Conservation (phyloP, 2,329 filamentous ascomycete genomes). For the Aspergillus chevalieri region DNA sequence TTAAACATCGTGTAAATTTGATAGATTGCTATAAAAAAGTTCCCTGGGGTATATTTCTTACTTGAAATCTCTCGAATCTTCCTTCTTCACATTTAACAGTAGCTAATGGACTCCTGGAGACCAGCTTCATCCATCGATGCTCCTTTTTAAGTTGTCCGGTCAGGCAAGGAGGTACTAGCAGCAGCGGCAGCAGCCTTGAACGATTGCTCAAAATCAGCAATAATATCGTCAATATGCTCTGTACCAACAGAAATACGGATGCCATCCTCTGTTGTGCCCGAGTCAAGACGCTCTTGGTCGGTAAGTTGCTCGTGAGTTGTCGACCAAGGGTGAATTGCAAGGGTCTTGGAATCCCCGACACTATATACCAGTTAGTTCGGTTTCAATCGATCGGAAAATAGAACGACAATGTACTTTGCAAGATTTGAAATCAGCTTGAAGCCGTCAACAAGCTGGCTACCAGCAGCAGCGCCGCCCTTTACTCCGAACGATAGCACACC, state of each 20-base stretch:
- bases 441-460: slow-evolving; percentile 81
- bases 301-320: slow-evolving; percentile 91
- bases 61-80: too few species aligned
- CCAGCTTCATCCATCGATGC: background rate
- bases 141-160: background rate
- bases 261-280: slow-evolving; percentile 79
- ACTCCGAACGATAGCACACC: slow-evolving; percentile 91
- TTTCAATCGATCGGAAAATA: background rate
- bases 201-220: slow-evolving; percentile 88
- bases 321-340: slow-evolving; percentile 91
- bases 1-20: too few species aligned
- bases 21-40: too few species aligned
- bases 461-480: slow-evolving; percentile 77
- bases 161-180: background rate
- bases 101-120: background rate
- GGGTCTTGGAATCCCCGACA: slow-evolving; percentile 89
- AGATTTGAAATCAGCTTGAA: slow-evolving; percentile 95
- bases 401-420: slow-evolving; percentile 59
- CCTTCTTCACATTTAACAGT: too few species aligned
- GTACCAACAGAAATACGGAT: slow-evolving; percentile 94
- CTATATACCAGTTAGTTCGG: slow-evolving; percentile 22
- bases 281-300: slow-evolving; percentile 71
- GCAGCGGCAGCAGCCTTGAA: slow-evolving; percentile 49
- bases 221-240: slow-evolving; percentile 96
- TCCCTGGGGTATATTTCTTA: too few species aligned